Evolutionary conservation across 768 basidiomycete species (phyloP), one percentile per base, ranked within the genome.

Genomic region (Kwoniella dendrophila): DNA sequence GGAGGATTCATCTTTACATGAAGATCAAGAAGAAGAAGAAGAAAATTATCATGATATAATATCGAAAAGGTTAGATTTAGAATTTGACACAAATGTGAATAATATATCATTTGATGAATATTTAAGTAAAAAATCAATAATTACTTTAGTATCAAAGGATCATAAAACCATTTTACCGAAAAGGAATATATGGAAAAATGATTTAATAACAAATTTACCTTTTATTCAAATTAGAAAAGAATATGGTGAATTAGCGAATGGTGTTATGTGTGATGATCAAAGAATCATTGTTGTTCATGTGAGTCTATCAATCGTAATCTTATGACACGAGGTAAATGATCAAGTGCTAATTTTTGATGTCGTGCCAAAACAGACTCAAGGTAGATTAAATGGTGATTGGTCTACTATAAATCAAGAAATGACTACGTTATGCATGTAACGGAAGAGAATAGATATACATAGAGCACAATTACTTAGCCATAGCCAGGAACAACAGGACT

Each of bases 241-340:
- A 20, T 52, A 56, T 41, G 72, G 66, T 4, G 55, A 63, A 8
- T 45, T 47, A n/a, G 68, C 68, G 3, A 75, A 75, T 62, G 74
- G 74, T 22, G 67, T 75, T 6, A 73, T 75, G 74, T 73, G 73
- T 33, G 74, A 75, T 66, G 74, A 75, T 66, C 67, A 75, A 57
- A 62, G 74, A 52, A 59, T 75, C 5, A 68, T 75, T 26, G 54
- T 71, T 0, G 60, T 75, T 34, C 44, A 53, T 48, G 74, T 75
- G 68, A 75, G 74, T 70, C 8, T 38, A 38, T 38, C 8, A 38
- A 38, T 18, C 36, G 34, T 7, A 33, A 20, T 33, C 2, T 14
- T 14, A 11, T 43, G 18, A 3, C 26, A 24, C 2, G 22, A 30
- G 5, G 12, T 30, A 11, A 20, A 41, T 16, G 29, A 36, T 18